These are phyloP conservation scores for Tilletia setariae DNA, from an alignment of 1,284 basidiomycete species.

Conservation along the genomic window DNA sequence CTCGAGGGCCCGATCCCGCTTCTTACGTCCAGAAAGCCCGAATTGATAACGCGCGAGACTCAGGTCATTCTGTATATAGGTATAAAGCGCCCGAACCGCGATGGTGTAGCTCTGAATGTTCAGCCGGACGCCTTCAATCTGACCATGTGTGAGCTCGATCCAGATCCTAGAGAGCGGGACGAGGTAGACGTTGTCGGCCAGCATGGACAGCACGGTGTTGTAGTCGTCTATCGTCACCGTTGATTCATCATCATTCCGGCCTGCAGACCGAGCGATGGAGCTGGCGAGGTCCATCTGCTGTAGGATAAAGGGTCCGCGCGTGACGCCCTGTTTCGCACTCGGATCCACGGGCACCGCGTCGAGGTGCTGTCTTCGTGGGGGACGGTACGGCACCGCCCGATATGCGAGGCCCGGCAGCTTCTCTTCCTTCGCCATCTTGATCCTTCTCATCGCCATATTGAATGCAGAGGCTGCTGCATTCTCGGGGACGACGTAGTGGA, in stretches of 20 bases:
- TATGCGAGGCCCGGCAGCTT: background rate
- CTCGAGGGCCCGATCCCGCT: background rate
- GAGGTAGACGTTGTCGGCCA: conserved; percentile 37
- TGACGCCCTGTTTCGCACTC: too few species aligned
- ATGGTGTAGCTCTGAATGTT: conserved; percentile 13
- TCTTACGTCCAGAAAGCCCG: conserved; percentile 12
- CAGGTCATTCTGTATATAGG: background rate
- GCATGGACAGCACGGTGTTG: conserved; percentile 38
- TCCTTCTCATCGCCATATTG: background rate
- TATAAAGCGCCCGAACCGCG: conserved; percentile 12
- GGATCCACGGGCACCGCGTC: background rate
- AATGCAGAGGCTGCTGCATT: background rate
- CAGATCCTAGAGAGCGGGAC: conserved; percentile 28
- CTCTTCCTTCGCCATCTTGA: background rate
- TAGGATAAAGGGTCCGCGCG: background rate
- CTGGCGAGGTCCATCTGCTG: conserved; percentile 1
- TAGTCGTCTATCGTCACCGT: conserved; percentile 25
- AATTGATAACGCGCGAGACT: background rate
- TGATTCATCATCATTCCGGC: background rate
- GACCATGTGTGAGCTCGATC: background rate
- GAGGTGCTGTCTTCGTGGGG: background rate
- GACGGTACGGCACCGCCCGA: background rate
- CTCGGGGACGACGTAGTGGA: background rate
- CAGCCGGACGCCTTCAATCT: too few species aligned
- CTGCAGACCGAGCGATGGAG: background rate